These are phyloP conservation scores for Neurospora sp. DNA, from an alignment of 495 filamentous ascomycete species.

Conservation along the genomic window DNA sequence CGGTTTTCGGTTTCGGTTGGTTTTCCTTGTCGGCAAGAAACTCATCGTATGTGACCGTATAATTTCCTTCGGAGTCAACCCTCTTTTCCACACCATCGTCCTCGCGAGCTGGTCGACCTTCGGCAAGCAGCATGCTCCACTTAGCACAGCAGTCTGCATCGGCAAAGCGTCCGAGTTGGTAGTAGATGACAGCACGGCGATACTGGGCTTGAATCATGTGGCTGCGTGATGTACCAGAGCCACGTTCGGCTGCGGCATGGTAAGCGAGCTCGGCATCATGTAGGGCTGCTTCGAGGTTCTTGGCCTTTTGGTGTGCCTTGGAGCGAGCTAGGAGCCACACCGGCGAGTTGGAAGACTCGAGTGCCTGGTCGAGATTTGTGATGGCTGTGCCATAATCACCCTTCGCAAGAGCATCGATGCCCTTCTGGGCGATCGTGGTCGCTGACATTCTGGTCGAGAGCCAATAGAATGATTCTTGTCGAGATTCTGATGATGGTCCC, in stretches of 20 bases:
- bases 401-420: slow-evolving; percentile 49
- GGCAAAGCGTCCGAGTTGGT: slow-evolving; percentile 58
- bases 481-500: not conserved
- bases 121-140: slow-evolving; percentile 49
- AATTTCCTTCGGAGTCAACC: slow-evolving; percentile 30
- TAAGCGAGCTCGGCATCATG: slow-evolving; percentile 74
- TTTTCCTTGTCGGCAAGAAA: slow-evolving; percentile 14
- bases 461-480: not conserved
- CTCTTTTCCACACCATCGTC: slow-evolving; percentile 30
- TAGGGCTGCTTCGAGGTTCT: slow-evolving; percentile 48
- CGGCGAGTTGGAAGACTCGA: slow-evolving; percentile 58
- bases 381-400: slow-evolving; percentile 60
- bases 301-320: slow-evolving; percentile 63
- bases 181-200: slow-evolving; percentile 65
- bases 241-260: slow-evolving; percentile 56
- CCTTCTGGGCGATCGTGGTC: slow-evolving; percentile 23
- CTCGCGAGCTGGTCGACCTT: slow-evolving; percentile 30
- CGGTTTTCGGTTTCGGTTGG: slow-evolving; percentile 16
- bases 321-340: slow-evolving; percentile 83
- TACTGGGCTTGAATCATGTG: slow-evolving; percentile 73
- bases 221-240: slow-evolving; percentile 51
- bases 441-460: slow-evolving; percentile 16
- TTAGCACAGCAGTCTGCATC: slow-evolving; percentile 68
- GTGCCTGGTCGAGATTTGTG: slow-evolving; percentile 63
- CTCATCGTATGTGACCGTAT: slow-evolving; percentile 22